Evolutionary conservation across 495 filamentous ascomycete genomes (phyloP).

Genomic region (Bombardia bombarda): DNA sequence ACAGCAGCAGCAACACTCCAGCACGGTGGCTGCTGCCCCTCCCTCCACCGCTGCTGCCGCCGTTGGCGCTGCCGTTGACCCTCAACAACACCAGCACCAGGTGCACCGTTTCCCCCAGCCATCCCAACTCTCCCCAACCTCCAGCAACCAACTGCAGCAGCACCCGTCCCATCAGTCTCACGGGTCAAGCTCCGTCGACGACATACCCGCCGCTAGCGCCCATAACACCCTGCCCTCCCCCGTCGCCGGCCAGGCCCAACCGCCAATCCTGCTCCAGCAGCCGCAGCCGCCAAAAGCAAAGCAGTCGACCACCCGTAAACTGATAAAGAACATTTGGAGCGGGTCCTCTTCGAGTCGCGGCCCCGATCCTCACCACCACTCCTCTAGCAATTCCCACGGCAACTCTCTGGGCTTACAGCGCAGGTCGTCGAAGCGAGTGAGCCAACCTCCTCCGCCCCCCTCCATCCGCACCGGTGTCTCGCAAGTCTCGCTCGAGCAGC

Average conservation of each 20-base stretch:
- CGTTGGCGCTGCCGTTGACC: too few species aligned
- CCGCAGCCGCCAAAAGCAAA: slow-evolving; percentile 29
- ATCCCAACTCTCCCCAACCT: slow-evolving; percentile 18
- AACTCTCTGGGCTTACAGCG: slow-evolving; percentile 32
- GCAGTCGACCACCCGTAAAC: slow-evolving; percentile 35
- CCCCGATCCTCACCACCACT: slow-evolving; percentile 26
- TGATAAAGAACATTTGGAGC: slow-evolving; percentile 38
- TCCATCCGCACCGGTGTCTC: slow-evolving; percentile 34
- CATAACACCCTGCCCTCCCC: slow-evolving; percentile 13
- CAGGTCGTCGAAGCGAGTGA: slow-evolving; percentile 41
- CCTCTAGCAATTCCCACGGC: slow-evolving; percentile 26
- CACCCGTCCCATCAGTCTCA: slow-evolving; percentile 16
- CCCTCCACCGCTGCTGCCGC: too few species aligned
- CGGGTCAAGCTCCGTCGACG: slow-evolving; percentile 29
- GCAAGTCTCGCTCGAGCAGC: slow-evolving; percentile 28
- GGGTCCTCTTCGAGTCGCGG: slow-evolving; percentile 27
- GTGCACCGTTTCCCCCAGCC: too few species aligned
- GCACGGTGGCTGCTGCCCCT: slow-evolving; percentile 20
- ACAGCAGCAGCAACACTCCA: too few species aligned
- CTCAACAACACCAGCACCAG: too few species aligned
- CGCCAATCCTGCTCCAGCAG: slow-evolving; percentile 6
- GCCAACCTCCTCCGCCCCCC: slow-evolving; percentile 30
- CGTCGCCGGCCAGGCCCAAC: slow-evolving; percentile 18
- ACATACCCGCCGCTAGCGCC: slow-evolving; percentile 23
- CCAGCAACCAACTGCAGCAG: slow-evolving; percentile 26